Percentiles rank a stretch among this genome's conserved stretches.
phyloP scores from a whole-genome alignment of 225 moss, liverwort and hornwort species.

The Neckera pumila region DNA sequence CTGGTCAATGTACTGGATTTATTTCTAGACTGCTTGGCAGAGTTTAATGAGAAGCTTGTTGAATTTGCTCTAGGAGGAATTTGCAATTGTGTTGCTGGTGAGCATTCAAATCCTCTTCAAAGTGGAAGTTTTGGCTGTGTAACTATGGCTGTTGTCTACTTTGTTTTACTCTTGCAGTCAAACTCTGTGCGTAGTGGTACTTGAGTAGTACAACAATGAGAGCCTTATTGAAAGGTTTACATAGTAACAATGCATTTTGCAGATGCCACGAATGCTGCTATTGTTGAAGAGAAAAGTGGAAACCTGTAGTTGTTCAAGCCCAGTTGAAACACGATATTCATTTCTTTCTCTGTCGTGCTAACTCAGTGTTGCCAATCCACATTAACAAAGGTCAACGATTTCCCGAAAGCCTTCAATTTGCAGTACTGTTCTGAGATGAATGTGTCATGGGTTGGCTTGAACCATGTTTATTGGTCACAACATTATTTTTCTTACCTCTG shows the following conservation, averaged over 20 bases:
- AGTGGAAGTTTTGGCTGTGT: not conserved
- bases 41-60: not conserved
- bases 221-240: not conserved
- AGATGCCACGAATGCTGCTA: not conserved
- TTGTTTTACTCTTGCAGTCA: not conserved
- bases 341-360: not conserved
- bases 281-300: not conserved
- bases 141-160: not conserved
- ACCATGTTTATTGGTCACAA: not conserved
- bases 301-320: not conserved
- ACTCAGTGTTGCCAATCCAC: not conserved
- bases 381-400: not conserved
- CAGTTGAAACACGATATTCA: not conserved
- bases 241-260: too few relatives aligned
- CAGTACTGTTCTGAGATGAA: not conserved
- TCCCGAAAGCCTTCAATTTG: not conserved
- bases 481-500: not conserved
- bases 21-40: too few relatives aligned
- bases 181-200: not conserved
- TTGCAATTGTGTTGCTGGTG: not conserved
- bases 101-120: not conserved
- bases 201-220: not conserved
- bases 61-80: not conserved
- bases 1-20: not conserved
- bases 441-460: not conserved